Base-by-base conservation (phyloP, 176 grass and related monocot species). In the Stipa capillata region DNA sequence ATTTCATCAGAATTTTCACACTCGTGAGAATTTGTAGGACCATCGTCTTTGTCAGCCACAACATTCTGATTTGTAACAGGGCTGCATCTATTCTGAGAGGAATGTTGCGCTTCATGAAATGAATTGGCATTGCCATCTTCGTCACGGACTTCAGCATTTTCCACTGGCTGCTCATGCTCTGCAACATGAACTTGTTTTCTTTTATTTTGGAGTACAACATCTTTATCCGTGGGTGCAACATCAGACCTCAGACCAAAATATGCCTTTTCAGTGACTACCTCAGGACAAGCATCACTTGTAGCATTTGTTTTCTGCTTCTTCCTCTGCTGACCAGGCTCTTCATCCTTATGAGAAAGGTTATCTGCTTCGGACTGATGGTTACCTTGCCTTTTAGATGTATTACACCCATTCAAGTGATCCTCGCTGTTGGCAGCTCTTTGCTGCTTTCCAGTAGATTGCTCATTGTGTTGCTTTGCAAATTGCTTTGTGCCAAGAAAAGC, bases 271-370 rank as follows among this genome's bases (percentile, higher is more conserved):
- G 47, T 73, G 14, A 65, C 8, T 37, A 44, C 67, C 56, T 65
- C 27, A 72, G 67, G 14, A 21, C 2, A 45, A 73, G 27, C 68
- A 79, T 56, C 49, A 45, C 25, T 42, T 44, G 24, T 35, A 52
- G 18, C 67, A 79, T 54, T 44, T 54, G 69, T 55, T 37, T 74
- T 74, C 34, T 74, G 72, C 50, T 74, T 74, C 34, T 74, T 74
- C 14, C 20, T 40, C 34, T 56, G 50, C 13, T 6, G 34, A 39
- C 3, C 51, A 74, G 51, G 34, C n/a, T 56, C n/a, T 74, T 56
- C 50, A 27, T 39, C 33, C 14, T 24, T 34, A 74, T 41, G 18
- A 74, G 72, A 56, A 40, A 74, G 34, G 72, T 18, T 18, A 57
- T 25, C 31, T 74, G 6, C 49, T 57, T 41, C 51, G 25, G 50